Percentiles rank a stretch among this genome's conserved stretches.
Evolutionary conservation across 75 land plant species (phyloP).

Genomic region (Picea sitchensis): DNA sequence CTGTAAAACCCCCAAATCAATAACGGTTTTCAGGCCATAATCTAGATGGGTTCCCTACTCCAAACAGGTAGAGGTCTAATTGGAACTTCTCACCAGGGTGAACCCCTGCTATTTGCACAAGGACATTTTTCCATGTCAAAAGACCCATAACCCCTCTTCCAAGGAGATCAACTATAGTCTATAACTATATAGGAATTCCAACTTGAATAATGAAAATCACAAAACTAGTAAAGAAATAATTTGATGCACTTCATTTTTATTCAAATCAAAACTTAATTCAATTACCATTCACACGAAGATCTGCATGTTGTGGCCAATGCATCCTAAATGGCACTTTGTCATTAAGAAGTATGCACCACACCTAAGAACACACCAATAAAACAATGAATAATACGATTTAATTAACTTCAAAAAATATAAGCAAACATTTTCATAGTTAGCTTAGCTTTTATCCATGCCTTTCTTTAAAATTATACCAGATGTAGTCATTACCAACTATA

Average conservation of each 20-base stretch:
- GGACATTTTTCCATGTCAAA: no score
- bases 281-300: constrained; percentile 88
- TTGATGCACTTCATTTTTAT: no score
- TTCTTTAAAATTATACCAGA: not conserved
- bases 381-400: not conserved
- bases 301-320: constrained; percentile 97
- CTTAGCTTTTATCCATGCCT: not conserved
- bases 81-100: not conserved
- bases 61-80: no score
- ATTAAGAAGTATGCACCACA: constrained; percentile 94
- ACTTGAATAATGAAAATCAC: not conserved
- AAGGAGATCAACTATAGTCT: not conserved
- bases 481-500: not conserved
- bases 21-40: no score
- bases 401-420: not conserved
- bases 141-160: not conserved
- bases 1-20: no score
- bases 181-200: not conserved
- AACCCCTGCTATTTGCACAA: not conserved
- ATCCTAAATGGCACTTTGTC: constrained; percentile 95
- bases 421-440: not conserved
- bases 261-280: no score
- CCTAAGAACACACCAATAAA: constrained; percentile 41
- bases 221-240: not conserved
- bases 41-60: no score